phyloP scores from a whole-genome alignment of 805 yeast genomes.

The Lipomyces yamanashiensis region DNA sequence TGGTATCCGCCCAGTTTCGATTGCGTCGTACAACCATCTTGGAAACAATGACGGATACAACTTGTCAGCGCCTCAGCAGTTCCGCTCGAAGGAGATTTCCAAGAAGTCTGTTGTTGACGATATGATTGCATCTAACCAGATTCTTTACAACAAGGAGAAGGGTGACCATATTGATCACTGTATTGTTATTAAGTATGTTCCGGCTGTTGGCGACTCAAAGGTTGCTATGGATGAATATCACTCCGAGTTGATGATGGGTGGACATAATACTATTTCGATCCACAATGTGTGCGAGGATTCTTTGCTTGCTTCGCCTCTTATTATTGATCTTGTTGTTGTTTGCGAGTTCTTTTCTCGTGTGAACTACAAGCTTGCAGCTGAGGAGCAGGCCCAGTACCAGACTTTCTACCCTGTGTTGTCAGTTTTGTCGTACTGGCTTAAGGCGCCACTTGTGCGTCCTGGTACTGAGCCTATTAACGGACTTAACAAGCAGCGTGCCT shows the following conservation, averaged over 20 bases:
- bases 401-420: slow-evolving; percentile 83
- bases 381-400: slow-evolving; percentile 55
- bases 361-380: slow-evolving; percentile 64
- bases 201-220: slow-evolving; percentile 94
- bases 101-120: slow-evolving; percentile 93
- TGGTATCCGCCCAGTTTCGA: slow-evolving; percentile 91
- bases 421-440: slow-evolving; percentile 91
- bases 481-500: slow-evolving; percentile 90
- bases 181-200: slow-evolving; percentile 90
- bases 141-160: slow-evolving; percentile 77
- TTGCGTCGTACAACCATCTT: slow-evolving; percentile 93
- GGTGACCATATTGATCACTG: slow-evolving; percentile 88
- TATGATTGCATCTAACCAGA: slow-evolving; percentile 83
- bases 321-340: slow-evolving; percentile 87
- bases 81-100: slow-evolving; percentile 93
- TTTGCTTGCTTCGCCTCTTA: slow-evolving; percentile 89
- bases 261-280: slow-evolving; percentile 90
- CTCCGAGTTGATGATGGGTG: slow-evolving; percentile 96
- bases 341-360: slow-evolving; percentile 90
- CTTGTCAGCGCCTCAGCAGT: slow-evolving; percentile 88
- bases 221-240: slow-evolving; percentile 99
- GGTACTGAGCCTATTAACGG: slow-evolving; percentile 92
- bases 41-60: slow-evolving; percentile 97
- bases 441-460: slow-evolving; percentile 92
- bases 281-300: slow-evolving; percentile 98